Evolutionary conservation across 1,284 basidiomycete genomes (phyloP).

Genomic region (Cronartium quercuum): DNA sequence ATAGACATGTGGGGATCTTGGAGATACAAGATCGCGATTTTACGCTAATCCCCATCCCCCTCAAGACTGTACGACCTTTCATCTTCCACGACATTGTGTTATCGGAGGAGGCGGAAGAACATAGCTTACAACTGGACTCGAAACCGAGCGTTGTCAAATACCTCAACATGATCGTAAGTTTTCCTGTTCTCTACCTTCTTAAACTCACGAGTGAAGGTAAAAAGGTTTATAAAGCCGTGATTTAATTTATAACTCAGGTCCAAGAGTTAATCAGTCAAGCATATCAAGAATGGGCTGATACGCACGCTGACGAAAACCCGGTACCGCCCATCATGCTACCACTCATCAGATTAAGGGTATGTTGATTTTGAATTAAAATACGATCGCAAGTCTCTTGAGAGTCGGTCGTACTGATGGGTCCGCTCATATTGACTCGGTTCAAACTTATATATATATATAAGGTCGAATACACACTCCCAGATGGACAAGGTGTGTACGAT

Average conservation of each 20-base stretch:
- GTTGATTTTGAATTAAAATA: conserved; percentile 2
- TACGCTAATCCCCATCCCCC: conserved; percentile 70
- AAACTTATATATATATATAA: conserved; percentile 44
- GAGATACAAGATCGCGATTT: conserved; percentile 81
- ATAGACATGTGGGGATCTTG: conserved; percentile 77
- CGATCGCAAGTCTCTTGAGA: too few species aligned
- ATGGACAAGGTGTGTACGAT: conserved; percentile 63
- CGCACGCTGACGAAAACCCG: conserved; percentile 59
- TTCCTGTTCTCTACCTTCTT: too few species aligned
- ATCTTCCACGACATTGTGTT: conserved; percentile 79
- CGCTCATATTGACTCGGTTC: too few species aligned
- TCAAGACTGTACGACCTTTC: conserved; percentile 90
- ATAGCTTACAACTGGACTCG: conserved; percentile 65
- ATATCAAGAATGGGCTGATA: conserved; percentile 68
- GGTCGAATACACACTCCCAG: conserved; percentile 67
- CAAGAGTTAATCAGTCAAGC: conserved; percentile 72
- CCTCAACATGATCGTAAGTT: conserved; percentile 62
- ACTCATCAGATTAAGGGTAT: conserved; percentile 74
- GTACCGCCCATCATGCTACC: conserved; percentile 64
- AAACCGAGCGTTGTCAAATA: conserved; percentile 74
- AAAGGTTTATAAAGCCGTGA: too few species aligned
- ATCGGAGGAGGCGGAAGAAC: conserved; percentile 61
- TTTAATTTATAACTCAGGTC: conserved; percentile 55
- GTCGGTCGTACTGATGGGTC: too few species aligned
- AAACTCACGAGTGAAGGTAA: too few species aligned